phyloP scores from a whole-genome alignment of 331 rosid species.

The Quercus phellos region DNA sequence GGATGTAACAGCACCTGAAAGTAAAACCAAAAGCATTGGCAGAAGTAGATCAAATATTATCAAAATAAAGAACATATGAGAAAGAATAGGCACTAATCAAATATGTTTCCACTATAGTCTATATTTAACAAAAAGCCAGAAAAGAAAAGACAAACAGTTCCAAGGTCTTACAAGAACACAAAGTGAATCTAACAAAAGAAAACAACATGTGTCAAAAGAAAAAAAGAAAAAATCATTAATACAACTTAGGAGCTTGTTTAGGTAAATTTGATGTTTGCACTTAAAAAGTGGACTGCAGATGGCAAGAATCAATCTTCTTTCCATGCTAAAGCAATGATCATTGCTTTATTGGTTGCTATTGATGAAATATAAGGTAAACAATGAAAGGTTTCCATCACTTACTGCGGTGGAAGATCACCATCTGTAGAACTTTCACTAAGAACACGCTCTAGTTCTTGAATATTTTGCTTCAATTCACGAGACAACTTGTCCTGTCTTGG shows the following conservation, averaged over 20 bases:
- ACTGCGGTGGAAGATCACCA: slow-evolving; percentile 86
- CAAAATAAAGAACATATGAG: background rate
- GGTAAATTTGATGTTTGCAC: background rate
- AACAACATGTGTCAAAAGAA: background rate
- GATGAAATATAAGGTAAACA: slow-evolving; percentile 6
- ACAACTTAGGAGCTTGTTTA: background rate
- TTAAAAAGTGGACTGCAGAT: too few relatives aligned
- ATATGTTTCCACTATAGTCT: background rate
- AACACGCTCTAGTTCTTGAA: slow-evolving; percentile 89
- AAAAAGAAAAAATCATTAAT: background rate
- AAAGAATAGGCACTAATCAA: background rate
- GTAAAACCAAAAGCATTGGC: background rate
- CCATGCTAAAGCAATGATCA: slow-evolving; percentile 11
- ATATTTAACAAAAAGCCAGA: background rate
- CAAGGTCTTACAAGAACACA: too few relatives aligned
- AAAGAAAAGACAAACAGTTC: background rate
- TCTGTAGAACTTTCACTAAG: slow-evolving; percentile 89
- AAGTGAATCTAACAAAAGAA: background rate
- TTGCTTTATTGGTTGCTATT: background rate
- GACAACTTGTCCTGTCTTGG: slow-evolving; percentile 69
- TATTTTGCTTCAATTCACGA: slow-evolving; percentile 71
- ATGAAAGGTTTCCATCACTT: slow-evolving; percentile 37
- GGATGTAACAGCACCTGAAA: background rate
- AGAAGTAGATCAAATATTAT: background rate
- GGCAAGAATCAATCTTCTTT: background rate